Evolutionary conservation across 2,329 filamentous ascomycete genomes (phyloP).

Genomic region (Pseudocercospora cruenta): DNA sequence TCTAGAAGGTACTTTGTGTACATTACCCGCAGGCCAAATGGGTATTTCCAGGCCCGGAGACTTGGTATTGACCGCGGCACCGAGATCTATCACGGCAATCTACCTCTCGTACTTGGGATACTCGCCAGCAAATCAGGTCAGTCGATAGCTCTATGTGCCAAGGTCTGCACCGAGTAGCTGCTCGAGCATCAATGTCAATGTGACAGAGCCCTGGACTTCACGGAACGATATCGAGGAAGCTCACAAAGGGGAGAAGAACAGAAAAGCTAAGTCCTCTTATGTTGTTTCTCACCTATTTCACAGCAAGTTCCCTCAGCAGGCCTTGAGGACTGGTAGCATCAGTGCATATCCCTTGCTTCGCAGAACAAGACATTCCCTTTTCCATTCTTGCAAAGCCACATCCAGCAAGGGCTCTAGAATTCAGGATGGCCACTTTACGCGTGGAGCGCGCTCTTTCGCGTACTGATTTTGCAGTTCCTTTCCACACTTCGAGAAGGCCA

Average conservation of each 20-base stretch:
- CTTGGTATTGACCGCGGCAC: background rate
- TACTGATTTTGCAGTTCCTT: slow-evolving; percentile 20
- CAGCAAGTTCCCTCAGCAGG: background rate
- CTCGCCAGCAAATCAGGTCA: no score
- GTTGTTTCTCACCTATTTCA: background rate
- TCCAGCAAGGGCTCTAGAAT: slow-evolving; percentile 30
- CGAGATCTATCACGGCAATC: background rate
- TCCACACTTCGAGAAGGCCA: slow-evolving; percentile 16
- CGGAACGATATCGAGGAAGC: no score
- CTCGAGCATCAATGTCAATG: background rate
- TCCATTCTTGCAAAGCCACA: slow-evolving; percentile 32
- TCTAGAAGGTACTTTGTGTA: background rate
- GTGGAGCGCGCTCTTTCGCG: slow-evolving; percentile 25
- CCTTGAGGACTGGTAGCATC: background rate
- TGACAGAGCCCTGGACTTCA: no score
- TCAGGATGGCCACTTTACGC: slow-evolving; percentile 29
- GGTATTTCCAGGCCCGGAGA: background rate
- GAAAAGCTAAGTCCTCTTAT: background rate
- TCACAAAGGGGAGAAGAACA: no score
- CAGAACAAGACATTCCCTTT: slow-evolving; percentile 25
- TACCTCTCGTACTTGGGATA: background rate
- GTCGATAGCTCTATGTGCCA: background rate
- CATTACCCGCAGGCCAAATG: background rate
- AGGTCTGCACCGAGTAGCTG: background rate
- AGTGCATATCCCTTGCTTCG: slow-evolving; percentile 26